Evolutionary conservation across 257 asterid species (phyloP), one percentile per base, ranked within the genome.

Genomic region (Solanum appendiculatum): DNA sequence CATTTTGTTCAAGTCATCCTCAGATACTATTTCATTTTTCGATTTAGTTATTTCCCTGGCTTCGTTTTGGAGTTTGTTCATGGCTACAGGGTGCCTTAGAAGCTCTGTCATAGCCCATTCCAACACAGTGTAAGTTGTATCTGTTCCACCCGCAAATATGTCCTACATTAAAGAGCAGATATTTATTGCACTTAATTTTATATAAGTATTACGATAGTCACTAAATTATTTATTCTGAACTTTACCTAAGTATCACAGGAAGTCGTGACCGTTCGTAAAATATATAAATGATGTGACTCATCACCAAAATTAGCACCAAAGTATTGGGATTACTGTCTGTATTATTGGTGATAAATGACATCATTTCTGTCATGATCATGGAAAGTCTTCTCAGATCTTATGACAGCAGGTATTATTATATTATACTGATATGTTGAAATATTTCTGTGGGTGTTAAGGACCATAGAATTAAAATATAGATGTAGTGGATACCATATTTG

Each of bases 91-190:
- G 29, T 78, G 84, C 40, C 84, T 78, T 33, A 78, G 34, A 78
- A 78, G 95, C 86, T 94, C 98, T 11, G 91, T 69, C 86, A 89
- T 85, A 1, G 86, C 13, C 98, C 98, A 92, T 4, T 89, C 93
- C 23, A 92, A 13, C 2, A 29, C 18, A 2, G 90, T 21, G 1
- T 72, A 25, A 9, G 92, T 88, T 23, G 96, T 92, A 31, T 93
- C 94, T 1, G 93, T 91, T 82, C 97, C 96, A 29, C 84, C 96
- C 4, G 87, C 87, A 64, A 93, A 90, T 88, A 91, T 88, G 78
- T 94, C 95, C 96, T 94, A 83, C 69, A n/a, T 9, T 60, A 60
- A 60, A 60, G 7, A 60, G 1, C 29, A 60, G 7, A n/a, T n/a
- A n/a, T 9, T 3, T 29, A 66, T n/a, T 25, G 23, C 5, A 29